These are phyloP conservation scores for Lachancea sp. DNA, from an alignment of 805 yeast species.

Conservation along the genomic window DNA sequence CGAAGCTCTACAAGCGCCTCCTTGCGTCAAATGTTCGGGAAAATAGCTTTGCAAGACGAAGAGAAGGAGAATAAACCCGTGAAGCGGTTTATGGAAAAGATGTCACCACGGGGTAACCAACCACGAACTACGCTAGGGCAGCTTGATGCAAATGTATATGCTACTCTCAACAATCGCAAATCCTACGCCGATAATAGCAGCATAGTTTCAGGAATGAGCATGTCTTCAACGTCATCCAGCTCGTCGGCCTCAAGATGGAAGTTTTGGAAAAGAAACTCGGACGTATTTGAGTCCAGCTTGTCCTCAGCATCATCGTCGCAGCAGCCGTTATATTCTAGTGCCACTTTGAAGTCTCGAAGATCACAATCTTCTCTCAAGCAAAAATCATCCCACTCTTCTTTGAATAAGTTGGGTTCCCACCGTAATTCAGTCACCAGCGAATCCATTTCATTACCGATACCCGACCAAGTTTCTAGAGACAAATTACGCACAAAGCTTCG, in stretches of 20 bases:
- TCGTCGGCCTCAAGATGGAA: constrained; percentile 28
- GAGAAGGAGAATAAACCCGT: constrained; percentile 18
- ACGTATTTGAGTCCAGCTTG: not conserved
- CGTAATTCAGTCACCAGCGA: constrained; percentile 21
- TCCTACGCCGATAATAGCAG: constrained; percentile 8
- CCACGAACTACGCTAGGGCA: constrained; percentile 6
- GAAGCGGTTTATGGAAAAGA: constrained; percentile 4
- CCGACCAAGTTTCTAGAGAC: constrained; percentile 48
- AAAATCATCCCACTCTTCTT: constrained; percentile 31
- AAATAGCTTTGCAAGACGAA: constrained; percentile 23
- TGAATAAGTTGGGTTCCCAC: constrained; percentile 27
- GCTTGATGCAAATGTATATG: constrained; percentile 8
- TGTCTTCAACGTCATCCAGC: constrained; percentile 14
- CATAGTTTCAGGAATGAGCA: constrained; percentile 14
- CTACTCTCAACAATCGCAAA: constrained; percentile 2
- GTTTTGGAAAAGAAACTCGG: constrained; percentile 30
- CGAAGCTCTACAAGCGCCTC: constrained; percentile 32
- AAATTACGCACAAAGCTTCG: constrained; percentile 48
- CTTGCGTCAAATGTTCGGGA: constrained; percentile 27
- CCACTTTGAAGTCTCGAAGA: constrained; percentile 9
- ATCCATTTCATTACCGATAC: constrained; percentile 51
- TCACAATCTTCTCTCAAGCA: constrained; percentile 24
- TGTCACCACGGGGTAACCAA: constrained; percentile 2
- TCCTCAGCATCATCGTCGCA: not conserved
- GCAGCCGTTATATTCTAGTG: constrained; percentile 3